Evolutionary conservation across 768 basidiomycete species (phyloP), one percentile per base, ranked within the genome.

Genomic region (Trametes meyenii): DNA sequence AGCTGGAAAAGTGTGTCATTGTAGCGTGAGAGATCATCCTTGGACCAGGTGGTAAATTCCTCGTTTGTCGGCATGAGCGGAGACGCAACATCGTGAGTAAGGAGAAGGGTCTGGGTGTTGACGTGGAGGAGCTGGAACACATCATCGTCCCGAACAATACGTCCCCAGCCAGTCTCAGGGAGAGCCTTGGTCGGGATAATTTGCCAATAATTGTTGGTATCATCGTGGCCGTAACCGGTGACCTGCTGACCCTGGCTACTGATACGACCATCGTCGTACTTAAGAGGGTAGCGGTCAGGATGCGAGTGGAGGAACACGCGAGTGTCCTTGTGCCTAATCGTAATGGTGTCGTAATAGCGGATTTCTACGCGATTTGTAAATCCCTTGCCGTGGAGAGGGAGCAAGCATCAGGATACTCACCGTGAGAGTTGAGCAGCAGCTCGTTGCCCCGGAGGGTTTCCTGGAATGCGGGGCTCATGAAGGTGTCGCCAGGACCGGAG

Each of bases 401-500:
- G 10, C 10, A 38, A 29, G 38, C 2, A 21, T 36, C 11, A 33
- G 24, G n/a, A 29, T 19, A 66, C 81, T 58, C 67, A 95, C 96
- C 96, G 78, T 96, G 90, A 66, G 93, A 91, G 70, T 93, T 93
- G 63, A 98, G 72, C 58, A 98, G 76, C 75, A 99, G 80, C 70
- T 98, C 95, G 67, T 97, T 99, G 33, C 94, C 95, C 21, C 81
- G 75, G 52, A 99, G 79, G 17, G 95, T 97, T 77, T 98, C 95
- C 76, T 99, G 97, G 85, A 99, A 99, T 5, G 87, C 88, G 6
- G 97, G 96, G 72, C 91, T 94, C 97, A 98, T 98, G 79, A 98
- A 99, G 40, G 82, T 80, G 70, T 98, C 97, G 5, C 97, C 97
- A 35, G 95, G 84, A 24, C 97, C 97, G 12, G 95, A 95, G 65